Conservation (phyloP, 2,329 filamentous ascomycete species). For the Fusarium chuoi region DNA sequence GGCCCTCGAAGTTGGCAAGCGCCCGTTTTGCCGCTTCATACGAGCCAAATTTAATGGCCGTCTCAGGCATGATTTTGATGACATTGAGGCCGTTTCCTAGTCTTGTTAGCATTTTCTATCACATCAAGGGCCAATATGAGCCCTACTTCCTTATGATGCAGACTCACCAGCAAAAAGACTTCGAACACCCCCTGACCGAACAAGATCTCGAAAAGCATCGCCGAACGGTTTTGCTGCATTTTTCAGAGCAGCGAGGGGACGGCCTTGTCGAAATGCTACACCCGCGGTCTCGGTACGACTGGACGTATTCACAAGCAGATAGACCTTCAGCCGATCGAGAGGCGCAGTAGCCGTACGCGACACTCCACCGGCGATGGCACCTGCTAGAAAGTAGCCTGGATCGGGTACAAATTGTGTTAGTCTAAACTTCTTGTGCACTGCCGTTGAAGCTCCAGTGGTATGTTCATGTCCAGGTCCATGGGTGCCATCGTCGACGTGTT, state of each 20-base stretch:
- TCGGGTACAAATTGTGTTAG: constrained; percentile 79
- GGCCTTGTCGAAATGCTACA: constrained; percentile 75
- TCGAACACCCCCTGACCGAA: constrained; percentile 84
- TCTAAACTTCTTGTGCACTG: constrained; percentile 57
- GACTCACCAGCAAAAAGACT: constrained; percentile 90
- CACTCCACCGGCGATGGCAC: constrained; percentile 92
- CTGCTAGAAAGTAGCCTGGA: constrained; percentile 98
- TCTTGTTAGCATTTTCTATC: constrained; percentile 13
- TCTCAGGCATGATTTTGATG: constrained; percentile 98
- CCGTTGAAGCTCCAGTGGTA: constrained; percentile 49
- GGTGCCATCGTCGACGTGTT: constrained; percentile 51
- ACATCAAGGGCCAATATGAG: neutral
- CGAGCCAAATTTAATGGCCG: constrained; percentile 96
- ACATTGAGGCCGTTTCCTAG: constrained; percentile 95
- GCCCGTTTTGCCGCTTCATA: constrained; percentile 95
- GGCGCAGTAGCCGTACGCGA: constrained; percentile 96
- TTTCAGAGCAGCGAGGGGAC: constrained; percentile 70
- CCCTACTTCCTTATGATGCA: neutral
- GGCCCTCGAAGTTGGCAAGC: constrained; percentile 87
- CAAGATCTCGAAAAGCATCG: constrained; percentile 80
- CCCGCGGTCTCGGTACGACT: constrained; percentile 63
- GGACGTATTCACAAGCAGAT: constrained; percentile 89
- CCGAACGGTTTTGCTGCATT: constrained; percentile 76
- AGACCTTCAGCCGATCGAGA: constrained; percentile 96
- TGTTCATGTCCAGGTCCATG: constrained; percentile 39